Conservation (phyloP, 2,329 filamentous ascomycete species). For the Tetracladium maxilliforme region DNA sequence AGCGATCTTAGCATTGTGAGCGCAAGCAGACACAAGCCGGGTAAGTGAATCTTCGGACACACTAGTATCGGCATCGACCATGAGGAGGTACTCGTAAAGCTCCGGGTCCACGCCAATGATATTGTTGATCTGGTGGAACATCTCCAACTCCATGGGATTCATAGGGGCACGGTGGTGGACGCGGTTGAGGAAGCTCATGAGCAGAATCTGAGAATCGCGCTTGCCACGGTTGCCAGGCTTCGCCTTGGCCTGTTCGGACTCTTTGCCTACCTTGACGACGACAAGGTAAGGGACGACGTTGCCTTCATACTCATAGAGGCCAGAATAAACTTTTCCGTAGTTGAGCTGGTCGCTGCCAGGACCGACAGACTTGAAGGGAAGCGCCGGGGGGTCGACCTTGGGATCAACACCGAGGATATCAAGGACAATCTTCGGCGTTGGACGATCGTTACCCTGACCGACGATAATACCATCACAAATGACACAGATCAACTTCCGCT, state of each 20-base stretch:
- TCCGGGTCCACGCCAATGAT: constrained; percentile 96
- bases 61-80: constrained; percentile 95
- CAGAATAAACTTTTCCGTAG: constrained; percentile 96
- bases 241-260: constrained; percentile 77
- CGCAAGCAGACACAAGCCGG: constrained; percentile 79
- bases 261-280: constrained; percentile 92
- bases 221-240: constrained; percentile 98
- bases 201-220: constrained; percentile 88
- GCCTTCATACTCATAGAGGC: constrained; percentile 92
- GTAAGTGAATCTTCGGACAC: constrained; percentile 88
- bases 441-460: constrained; percentile 87
- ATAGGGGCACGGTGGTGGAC: constrained; percentile 90
- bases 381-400: constrained; percentile 84
- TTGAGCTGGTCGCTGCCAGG: constrained; percentile 85
- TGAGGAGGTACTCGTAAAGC: constrained; percentile 90
- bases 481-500: constrained; percentile 90
- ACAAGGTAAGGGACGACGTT: constrained; percentile 96
- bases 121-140: constrained; percentile 99
- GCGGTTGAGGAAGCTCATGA: constrained; percentile 96
- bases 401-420: constrained; percentile 96
- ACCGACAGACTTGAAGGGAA: constrained; percentile 90
- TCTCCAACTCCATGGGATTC: constrained; percentile 91
- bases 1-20: constrained; percentile 88
- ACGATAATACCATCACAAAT: constrained; percentile 97
- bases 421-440: constrained; percentile 92